Conservation (phyloP, 495 filamentous ascomycete genomes). For the Rhizodiscina lignyota region DNA sequence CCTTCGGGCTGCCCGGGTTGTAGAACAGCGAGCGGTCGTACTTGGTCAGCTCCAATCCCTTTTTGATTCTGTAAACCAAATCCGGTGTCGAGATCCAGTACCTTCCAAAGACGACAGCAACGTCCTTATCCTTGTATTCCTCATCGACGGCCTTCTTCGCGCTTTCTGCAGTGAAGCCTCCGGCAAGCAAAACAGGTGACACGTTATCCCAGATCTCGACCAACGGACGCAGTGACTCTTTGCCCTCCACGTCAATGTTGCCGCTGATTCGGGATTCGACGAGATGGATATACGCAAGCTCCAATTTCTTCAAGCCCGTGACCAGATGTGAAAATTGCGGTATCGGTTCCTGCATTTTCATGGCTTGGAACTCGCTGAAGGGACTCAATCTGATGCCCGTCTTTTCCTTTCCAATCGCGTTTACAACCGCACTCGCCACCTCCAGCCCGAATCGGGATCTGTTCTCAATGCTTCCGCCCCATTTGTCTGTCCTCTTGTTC, state of each 20-base stretch:
- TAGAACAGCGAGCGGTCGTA: constrained; percentile 50
- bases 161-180: constrained; percentile 32
- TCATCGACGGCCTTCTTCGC: constrained; percentile 36
- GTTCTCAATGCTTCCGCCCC: constrained; percentile 59
- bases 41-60: constrained; percentile 34
- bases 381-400: constrained; percentile 49
- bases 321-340: constrained; percentile 46
- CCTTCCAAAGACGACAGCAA: constrained; percentile 37
- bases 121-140: constrained; percentile 33
- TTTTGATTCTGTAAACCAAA: constrained; percentile 41
- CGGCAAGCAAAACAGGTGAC: constrained; percentile 43
- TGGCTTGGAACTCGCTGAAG: constrained; percentile 48
- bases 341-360: constrained; percentile 46
- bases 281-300: constrained; percentile 50
- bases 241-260: constrained; percentile 24
- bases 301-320: constrained; percentile 31
- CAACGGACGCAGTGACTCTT: constrained; percentile 35
- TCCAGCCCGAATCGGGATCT: constrained; percentile 50
- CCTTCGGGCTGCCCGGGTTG: constrained; percentile 26
- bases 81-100: constrained; percentile 59
- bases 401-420: constrained; percentile 45
- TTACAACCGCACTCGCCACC: constrained; percentile 40
- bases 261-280: constrained; percentile 37
- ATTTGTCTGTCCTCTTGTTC: constrained; percentile 49
- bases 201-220: constrained; percentile 31